Percentiles rank a stretch among this genome's conserved stretches.
These are phyloP conservation scores for Gonapodya prolifera DNA, from an alignment of 192 early-diverging fungal species.

Conservation along the genomic window DNA sequence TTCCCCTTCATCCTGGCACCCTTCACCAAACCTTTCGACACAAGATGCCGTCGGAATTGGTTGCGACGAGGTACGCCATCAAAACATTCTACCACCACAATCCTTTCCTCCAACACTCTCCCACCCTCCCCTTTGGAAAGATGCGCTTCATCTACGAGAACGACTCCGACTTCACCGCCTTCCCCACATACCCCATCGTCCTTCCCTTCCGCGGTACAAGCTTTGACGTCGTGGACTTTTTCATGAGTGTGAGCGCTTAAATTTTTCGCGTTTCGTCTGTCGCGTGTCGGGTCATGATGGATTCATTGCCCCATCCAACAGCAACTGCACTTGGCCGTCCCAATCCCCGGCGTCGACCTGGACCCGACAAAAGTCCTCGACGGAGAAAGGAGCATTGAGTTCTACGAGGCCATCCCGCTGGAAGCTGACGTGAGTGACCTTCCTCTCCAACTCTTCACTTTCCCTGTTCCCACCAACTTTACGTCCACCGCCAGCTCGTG, in stretches of 20 bases:
- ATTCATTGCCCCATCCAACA: too few relatives aligned
- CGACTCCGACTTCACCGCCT: background rate
- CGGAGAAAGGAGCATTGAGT: slow-evolving; percentile 90
- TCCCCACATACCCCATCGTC: background rate
- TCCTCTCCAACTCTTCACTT: too few relatives aligned
- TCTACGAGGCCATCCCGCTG: slow-evolving; percentile 77
- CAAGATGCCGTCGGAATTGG: background rate
- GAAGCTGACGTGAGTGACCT: too few relatives aligned
- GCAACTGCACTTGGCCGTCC: too few relatives aligned
- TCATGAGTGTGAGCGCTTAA: too few relatives aligned
- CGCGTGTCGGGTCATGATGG: too few relatives aligned
- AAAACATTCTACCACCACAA: too few relatives aligned
- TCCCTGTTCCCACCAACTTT: too few relatives aligned
- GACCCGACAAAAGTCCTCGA: slow-evolving; percentile 53
- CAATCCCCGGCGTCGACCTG: background rate
- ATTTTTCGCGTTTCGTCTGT: background rate
- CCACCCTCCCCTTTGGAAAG: too few relatives aligned
- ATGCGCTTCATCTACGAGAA: slow-evolving; percentile 18
- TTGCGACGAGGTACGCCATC: background rate
- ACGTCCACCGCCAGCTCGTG: slow-evolving; percentile 65
- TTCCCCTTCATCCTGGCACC: too few relatives aligned
- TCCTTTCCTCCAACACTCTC: too few relatives aligned
- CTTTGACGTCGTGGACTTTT: background rate
- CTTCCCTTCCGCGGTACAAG: background rate
- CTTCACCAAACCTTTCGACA: too few relatives aligned